A percentile compares a stretch with the other conserved stretches of the same genome.
Evolutionary conservation across 345 rosid species (phyloP).

Genomic region (Arabidopsis thaliana): TAIR10.1 NC_003074.8:22391501-22392000

Average conservation of each 20-base stretch:
- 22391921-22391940: background rate
- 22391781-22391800: constrained; percentile 69
- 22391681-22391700: constrained; percentile 24
- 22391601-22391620: constrained; percentile 79
- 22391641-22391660: background rate
- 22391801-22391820: constrained; percentile 81
- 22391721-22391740: constrained; percentile 65
- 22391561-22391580: constrained; percentile 67
- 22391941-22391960: background rate
- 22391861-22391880: constrained; percentile 58
- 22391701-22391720: constrained; percentile 52
- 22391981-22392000: too few species aligned
- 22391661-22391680: background rate
- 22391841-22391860: constrained; percentile 67
- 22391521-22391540: constrained; percentile 53
- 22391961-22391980: background rate
- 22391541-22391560: constrained; percentile 59
- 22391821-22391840: constrained; percentile 63
- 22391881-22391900: constrained; percentile 51
- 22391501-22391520: constrained; percentile 77
- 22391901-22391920: background rate
- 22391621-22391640: background rate
- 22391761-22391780: constrained; percentile 66
- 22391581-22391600: constrained; percentile 74
- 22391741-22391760: constrained; percentile 66